A percentile compares a stretch with the other conserved stretches of the same genome.
Conservation (phyloP, 2,329 filamentous ascomycete species). For the Curvularia spicifera region DNA sequence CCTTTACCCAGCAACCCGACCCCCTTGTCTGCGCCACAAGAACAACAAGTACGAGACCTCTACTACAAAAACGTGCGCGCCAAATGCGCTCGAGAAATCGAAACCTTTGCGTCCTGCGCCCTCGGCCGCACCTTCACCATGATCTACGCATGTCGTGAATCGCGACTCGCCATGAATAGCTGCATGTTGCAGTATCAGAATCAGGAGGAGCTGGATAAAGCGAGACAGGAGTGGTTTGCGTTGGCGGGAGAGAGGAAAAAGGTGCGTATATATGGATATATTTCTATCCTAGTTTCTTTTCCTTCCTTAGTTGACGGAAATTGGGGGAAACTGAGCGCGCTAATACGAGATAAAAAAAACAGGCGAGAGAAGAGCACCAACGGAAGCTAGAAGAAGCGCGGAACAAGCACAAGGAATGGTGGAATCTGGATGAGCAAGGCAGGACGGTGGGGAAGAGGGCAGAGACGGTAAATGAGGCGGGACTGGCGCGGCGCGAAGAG, state of each 20-base stretch:
- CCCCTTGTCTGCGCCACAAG: slow-evolving; percentile 74
- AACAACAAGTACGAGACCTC: slow-evolving; percentile 72
- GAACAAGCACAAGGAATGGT: slow-evolving; percentile 59
- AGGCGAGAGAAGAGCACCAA: slow-evolving; percentile 66
- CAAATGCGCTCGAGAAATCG: slow-evolving; percentile 72
- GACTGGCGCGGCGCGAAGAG: slow-evolving; percentile 22
- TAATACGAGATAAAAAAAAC: slow-evolving; percentile 18
- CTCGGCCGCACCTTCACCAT: slow-evolving; percentile 84
- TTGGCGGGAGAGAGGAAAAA: slow-evolving; percentile 72
- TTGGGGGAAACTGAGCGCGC: too few relatives aligned
- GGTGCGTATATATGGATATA: not conserved
- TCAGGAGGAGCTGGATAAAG: slow-evolving; percentile 82
- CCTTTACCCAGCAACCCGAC: slow-evolving; percentile 54
- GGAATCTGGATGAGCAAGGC: slow-evolving; percentile 54
- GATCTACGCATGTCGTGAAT: slow-evolving; percentile 80
- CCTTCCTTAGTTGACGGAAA: too few relatives aligned
- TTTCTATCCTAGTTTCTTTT: not conserved
- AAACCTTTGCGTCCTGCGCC: slow-evolving; percentile 86
- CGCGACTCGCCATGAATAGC: slow-evolving; percentile 86
- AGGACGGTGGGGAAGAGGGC: slow-evolving; percentile 34
- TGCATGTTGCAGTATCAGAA: slow-evolving; percentile 92
- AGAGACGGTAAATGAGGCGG: slow-evolving; percentile 9
- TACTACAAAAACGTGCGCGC: slow-evolving; percentile 84
- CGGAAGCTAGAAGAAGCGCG: slow-evolving; percentile 54
- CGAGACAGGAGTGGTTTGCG: slow-evolving; percentile 92